Base-by-base conservation (phyloP, 1,284 basidiomycete species). In the Rugosomyces carneus region DNA sequence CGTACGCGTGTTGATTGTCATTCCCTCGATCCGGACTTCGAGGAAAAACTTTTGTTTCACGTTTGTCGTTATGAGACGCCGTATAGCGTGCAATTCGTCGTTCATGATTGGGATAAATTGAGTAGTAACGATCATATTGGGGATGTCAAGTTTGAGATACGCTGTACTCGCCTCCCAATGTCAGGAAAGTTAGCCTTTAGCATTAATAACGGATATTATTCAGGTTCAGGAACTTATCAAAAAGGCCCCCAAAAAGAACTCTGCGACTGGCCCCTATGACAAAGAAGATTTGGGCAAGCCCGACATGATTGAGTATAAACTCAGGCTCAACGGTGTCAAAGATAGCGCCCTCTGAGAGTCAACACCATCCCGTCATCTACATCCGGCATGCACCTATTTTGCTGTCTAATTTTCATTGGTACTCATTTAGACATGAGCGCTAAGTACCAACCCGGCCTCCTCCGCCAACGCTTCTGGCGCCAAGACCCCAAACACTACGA, bases 21-120 rank as follows among this genome's bases (percentile, higher is more conserved):
- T 62, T 87, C 83, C 10, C 78, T 93, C 50, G 93, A 91, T 61
- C 95, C 95, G 0, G 74, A 78, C 0, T 99, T 94, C 92, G 89
- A 98, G 55, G 93, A 98, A 67, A 95, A 95, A 65, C 73, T 99
- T 1, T 75, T 97, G 16, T 97, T 98, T 73, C 94, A 97, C 62
- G 94, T 98, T 3, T 80, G 91, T 19, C 72, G 84, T 5, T 90
- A 93, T 58, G 95, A 99, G 63, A 80, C 78, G 7, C 60, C 75
- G 1, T 91, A 81, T 70, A 80, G 84, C 44, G 73, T 93, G 15
- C 80, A 89, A 55, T 80, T 95, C 47, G 80, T 81, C 0, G 80
- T 96, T 1, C 81, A 93, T 31, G 93, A 97, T 61, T 97, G 93
- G 93, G 93, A 96, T 65, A 95, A 95, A 64, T 73, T 94, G 8